Base-by-base conservation (phyloP, 345 rosid species). In the Sonneratia alba region DNA sequence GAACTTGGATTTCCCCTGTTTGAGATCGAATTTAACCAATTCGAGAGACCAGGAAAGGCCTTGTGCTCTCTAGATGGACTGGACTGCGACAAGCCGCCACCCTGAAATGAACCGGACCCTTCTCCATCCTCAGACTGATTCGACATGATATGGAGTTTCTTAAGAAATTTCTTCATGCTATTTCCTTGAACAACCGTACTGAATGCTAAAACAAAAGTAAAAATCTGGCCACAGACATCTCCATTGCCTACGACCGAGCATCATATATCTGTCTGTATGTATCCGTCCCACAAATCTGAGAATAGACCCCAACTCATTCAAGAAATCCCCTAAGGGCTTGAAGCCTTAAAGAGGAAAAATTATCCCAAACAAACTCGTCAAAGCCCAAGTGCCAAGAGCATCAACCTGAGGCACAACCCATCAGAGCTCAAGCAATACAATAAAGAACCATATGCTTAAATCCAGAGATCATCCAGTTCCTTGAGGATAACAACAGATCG, bases 141-240 rank as follows among this genome's bases (percentile, higher is more conserved):
- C 4, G 93, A 73, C 85, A 70, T 70, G 61, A 86, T 80, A 73
- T 86, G 96, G 22, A 94, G 86, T 83, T 90, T 94, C 87, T 94
- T 94, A 34, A 94, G 84, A 78, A 94, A 66, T 64, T 88, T 91
- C 95, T 88, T 94, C 97, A 94, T 94, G 71, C 67, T 87, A 86
- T 43, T 77, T 78, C 51, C 68, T 66, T 37, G 27, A 72, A 76
- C 78, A 68, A 66, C 72, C 72, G 42, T 71, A 64, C 47, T 74
- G 79, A 84, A 83, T 87, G 83, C 83, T 80, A 89, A 11, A 27
- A 62, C 77, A 82, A 81, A 71, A 84, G 59, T 80, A 81, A 79
- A 79, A 85, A 83, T 84, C 85, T 72, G 81, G 89, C 87, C 81
- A 80, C 68, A 81, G 76, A 80, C 91, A 81, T 82, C 83, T 83